Conservation (phyloP, 352 stramenopile species). For the Pythium coloratum region DNA sequence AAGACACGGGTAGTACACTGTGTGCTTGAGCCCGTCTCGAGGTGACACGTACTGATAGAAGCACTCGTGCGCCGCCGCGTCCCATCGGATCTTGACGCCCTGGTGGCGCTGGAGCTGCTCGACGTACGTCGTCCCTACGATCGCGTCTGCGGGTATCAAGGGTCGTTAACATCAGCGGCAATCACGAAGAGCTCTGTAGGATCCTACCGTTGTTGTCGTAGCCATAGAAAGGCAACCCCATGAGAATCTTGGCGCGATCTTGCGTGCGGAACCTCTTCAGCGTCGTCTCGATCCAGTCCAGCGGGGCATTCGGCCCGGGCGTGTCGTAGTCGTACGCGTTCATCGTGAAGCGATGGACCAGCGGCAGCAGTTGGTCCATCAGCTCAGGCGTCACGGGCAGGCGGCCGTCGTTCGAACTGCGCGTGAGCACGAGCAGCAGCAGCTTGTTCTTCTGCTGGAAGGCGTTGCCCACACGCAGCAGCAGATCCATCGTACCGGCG, state of each 20-base stretch:
- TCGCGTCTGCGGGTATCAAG: slow-evolving; percentile 19
- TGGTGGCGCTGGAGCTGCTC: slow-evolving; percentile 18
- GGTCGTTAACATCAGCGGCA: not conserved
- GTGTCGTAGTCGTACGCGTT: slow-evolving; percentile 78
- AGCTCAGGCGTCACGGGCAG: slow-evolving; percentile 57
- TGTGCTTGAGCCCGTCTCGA: slow-evolving; percentile 33
- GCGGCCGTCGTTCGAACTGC: slow-evolving; percentile 52
- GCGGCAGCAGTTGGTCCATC: slow-evolving; percentile 49
- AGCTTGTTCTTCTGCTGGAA: slow-evolving; percentile 51
- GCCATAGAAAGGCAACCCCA: slow-evolving; percentile 80
- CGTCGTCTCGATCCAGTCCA: slow-evolving; percentile 64
- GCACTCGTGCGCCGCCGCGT: slow-evolving; percentile 48
- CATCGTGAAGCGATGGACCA: slow-evolving; percentile 80
- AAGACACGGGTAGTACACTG: slow-evolving; percentile 80
- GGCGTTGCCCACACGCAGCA: slow-evolving; percentile 52
- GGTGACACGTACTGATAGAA: slow-evolving; percentile 45
- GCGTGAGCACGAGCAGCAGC: slow-evolving; percentile 64
- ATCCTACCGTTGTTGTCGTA: slow-evolving; percentile 66
- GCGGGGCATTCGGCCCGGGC: slow-evolving; percentile 67
- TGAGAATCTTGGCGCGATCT: slow-evolving; percentile 58
- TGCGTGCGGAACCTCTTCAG: slow-evolving; percentile 45
- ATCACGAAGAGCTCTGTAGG: not conserved
- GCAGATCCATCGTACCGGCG: slow-evolving; percentile 56
- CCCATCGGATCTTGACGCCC: slow-evolving; percentile 26
- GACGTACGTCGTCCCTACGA: slow-evolving; percentile 27